These are phyloP conservation scores for Pisolithus tinctorius DNA, from an alignment of 768 basidiomycete genomes.

Conservation along the genomic window DNA sequence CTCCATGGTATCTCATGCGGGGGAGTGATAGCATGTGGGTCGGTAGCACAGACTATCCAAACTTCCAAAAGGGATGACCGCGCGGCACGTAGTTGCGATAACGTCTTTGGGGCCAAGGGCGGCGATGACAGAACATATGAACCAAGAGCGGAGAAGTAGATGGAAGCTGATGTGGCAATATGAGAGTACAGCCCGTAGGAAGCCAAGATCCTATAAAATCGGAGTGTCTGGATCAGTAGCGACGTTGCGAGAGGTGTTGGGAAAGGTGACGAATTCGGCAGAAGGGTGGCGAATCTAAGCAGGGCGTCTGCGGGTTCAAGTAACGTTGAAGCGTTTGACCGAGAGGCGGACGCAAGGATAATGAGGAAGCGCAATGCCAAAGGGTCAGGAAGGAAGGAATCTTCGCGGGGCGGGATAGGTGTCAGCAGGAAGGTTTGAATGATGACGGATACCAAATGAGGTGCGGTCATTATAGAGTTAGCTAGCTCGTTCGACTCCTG, in stretches of 20 bases:
- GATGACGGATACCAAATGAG: conserved; percentile 45
- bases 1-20: conserved; percentile 88
- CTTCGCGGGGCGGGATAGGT: conserved; percentile 36
- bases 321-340: conserved; percentile 54
- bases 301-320: conserved; percentile 55
- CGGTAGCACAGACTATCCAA: conserved; percentile 79
- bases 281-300: conserved; percentile 61
- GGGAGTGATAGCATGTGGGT: conserved; percentile 85
- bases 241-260: conserved; percentile 28
- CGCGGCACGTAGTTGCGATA: conserved; percentile 30
- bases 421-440: conserved; percentile 55
- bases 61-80: conserved; percentile 57
- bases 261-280: conserved; percentile 42
- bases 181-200: conserved; percentile 74
- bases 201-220: conserved; percentile 58
- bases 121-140: conserved; percentile 37
- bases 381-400: conserved; percentile 31
- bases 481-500: conserved; percentile 51
- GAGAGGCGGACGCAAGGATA: conserved; percentile 55
- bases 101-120: background rate
- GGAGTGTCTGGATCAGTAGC: conserved; percentile 53
- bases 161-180: too few species aligned
- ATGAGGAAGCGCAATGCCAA: conserved; percentile 50
- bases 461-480: conserved; percentile 41
- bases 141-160: conserved; percentile 51